Percentiles rank a stretch among this genome's conserved stretches.
phyloP scores from a whole-genome alignment of 495 filamentous ascomycete species.

The Lasiosphaeriaceae sp. region DNA sequence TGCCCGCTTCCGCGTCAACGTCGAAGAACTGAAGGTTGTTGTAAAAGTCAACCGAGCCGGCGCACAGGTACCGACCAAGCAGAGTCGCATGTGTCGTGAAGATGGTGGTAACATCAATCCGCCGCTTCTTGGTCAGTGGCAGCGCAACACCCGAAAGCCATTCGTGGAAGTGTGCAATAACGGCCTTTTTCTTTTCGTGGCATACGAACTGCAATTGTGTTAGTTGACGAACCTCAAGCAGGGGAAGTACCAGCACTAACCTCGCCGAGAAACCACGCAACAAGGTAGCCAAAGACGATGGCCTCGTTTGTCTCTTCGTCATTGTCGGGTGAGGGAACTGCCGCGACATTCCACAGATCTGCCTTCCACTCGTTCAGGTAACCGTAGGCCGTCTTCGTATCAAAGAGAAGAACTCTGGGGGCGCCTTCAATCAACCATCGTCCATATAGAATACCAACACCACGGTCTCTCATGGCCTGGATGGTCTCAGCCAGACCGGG shows the following conservation, averaged over 20 bases:
- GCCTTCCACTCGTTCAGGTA: slow-evolving; percentile 96
- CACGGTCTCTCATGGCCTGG: slow-evolving; percentile 81
- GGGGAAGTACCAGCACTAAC: too few species aligned
- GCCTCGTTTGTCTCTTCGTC: slow-evolving; percentile 97
- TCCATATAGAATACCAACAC: slow-evolving; percentile 87
- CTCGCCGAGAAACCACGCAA: slow-evolving; percentile 98
- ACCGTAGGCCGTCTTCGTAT: slow-evolving; percentile 86
- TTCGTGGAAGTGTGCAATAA: slow-evolving; percentile 98
- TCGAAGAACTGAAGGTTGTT: slow-evolving; percentile 98
- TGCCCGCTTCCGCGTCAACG: slow-evolving; percentile 93
- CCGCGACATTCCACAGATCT: slow-evolving; percentile 89
- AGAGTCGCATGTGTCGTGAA: slow-evolving; percentile 98
- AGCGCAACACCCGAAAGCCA: slow-evolving; percentile 97
- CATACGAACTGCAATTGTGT: slow-evolving; percentile 69
- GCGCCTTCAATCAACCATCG: slow-evolving; percentile 98
- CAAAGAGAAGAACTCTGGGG: slow-evolving; percentile 87
- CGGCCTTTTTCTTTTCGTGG: slow-evolving; percentile 83
- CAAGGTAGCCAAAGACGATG: slow-evolving; percentile 93
- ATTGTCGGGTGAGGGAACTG: slow-evolving; percentile 83
- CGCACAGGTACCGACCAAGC: slow-evolving; percentile 91
- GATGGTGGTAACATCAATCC: slow-evolving; percentile 96
- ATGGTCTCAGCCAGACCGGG: slow-evolving; percentile 79
- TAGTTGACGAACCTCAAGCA: slow-evolving; percentile 6
- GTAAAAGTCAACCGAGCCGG: slow-evolving; percentile 97
- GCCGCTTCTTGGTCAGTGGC: slow-evolving; percentile 84